Evolutionary conservation across 2,329 filamentous ascomycete genomes (phyloP), one percentile per base, ranked within the genome.

Genomic region (Cladophialophora yegresii): DNA sequence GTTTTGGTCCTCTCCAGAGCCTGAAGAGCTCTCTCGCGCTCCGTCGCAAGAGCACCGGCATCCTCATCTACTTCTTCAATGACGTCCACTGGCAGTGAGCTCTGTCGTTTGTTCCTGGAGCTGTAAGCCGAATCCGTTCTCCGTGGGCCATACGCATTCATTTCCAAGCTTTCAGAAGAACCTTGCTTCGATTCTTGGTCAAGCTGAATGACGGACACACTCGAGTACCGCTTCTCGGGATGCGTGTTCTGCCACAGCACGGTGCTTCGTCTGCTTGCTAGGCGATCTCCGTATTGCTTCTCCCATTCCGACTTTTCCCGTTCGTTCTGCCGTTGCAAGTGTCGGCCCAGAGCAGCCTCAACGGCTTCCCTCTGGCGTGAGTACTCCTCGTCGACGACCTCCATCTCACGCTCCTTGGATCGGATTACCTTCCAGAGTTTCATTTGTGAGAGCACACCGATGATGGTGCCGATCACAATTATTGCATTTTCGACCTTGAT

Each of bases 11-110:
- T 92, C 76, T 98, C 93, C 8, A 99, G 81, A 67, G 85, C 87
- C 76, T 98, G 93, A 54, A 98, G 79, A 0, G 92, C 92, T 70
- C 89, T 85, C 75, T 97, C 93, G 9, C 93, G 86, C 73, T 96
- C 92, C 2, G 84, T 85, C 0, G 83, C 60, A n/a, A 36, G 23
- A 12, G 47, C 43, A n/a, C 60, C 58, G 9, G 47, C 6, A 16
- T 67, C 65, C 56, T 71, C 70, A 20, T 69, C 66, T 28, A 67
- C 65, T 61, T 71, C 70, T 57, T 64, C 62, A 33, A 71, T 71
- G 4, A 66, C 63, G 30, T 71, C 68, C n/a, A 68, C 67, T 5
- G 65, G 55, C 23, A 69, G 49, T n/a, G 64, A 63, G 59, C 65
- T 68, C 47, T 67, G 67, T 3, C 68, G 67, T 45, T 66, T 70